These are phyloP conservation scores for Cyberlindnera meyerae DNA, from an alignment of 805 yeast genomes.

Conservation along the genomic window DNA sequence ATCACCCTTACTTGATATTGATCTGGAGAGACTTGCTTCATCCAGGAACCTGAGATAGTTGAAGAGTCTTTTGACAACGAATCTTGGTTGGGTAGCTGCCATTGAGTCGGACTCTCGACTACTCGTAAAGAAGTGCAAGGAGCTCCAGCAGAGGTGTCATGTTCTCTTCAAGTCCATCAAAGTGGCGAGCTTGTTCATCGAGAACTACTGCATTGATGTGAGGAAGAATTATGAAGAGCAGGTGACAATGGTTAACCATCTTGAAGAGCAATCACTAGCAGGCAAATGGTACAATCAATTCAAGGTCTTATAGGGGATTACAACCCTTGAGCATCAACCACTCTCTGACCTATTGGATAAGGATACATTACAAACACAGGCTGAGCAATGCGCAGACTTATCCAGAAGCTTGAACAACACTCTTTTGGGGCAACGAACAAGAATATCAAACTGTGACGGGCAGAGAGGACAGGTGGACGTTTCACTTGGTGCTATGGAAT, in stretches of 20 bases:
- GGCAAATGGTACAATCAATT: constrained; percentile 17
- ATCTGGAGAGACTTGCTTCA: constrained; percentile 14
- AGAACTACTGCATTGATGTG: constrained; percentile 44
- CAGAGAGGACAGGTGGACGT: too few species aligned
- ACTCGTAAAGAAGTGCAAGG: constrained; percentile 28
- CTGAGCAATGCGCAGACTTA: too few species aligned
- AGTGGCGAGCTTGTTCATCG: constrained; percentile 45
- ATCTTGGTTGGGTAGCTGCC: constrained; percentile 49
- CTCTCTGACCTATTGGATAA: too few species aligned
- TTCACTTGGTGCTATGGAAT: too few species aligned
- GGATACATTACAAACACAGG: too few species aligned
- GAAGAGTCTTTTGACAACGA: constrained; percentile 35
- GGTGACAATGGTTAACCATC: constrained; percentile 32
- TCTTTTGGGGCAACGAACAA: too few species aligned
- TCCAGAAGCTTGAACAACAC: too few species aligned
- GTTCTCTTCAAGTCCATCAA: constrained; percentile 42
- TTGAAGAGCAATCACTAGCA: constrained; percentile 38
- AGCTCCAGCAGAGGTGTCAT: constrained; percentile 32
- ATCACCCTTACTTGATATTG: constrained; percentile 33
- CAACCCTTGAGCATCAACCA: too few species aligned
- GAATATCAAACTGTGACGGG: too few species aligned
- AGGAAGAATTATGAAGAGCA: constrained; percentile 40
- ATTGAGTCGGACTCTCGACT: constrained; percentile 36
- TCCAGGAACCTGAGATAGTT: constrained; percentile 21
- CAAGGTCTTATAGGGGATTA: too few species aligned